Conservation (phyloP, 2,329 filamentous ascomycete genomes). For the Lachnellula suecica region DNA sequence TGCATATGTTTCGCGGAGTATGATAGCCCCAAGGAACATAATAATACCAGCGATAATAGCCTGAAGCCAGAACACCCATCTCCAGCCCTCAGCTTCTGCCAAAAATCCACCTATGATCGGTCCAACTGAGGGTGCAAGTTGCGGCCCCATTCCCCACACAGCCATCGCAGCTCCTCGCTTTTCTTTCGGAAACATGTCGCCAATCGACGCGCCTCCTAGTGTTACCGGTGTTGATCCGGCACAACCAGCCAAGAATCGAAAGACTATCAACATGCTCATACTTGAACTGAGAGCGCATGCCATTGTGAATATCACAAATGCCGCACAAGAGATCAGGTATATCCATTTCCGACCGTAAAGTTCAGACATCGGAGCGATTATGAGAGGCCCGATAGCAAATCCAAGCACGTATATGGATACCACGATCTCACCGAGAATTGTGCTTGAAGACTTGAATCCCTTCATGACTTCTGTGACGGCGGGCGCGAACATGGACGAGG, state of each 20-base stretch:
- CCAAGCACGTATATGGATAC: slow-evolving; percentile 58
- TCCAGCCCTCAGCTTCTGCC: slow-evolving; percentile 44
- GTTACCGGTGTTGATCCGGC: slow-evolving; percentile 59
- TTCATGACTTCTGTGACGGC: slow-evolving; percentile 43
- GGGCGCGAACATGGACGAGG: slow-evolving; percentile 47
- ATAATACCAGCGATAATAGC: slow-evolving; percentile 34
- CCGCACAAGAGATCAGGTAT: slow-evolving; percentile 50
- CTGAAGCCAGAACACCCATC: slow-evolving; percentile 51
- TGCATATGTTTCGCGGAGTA: slow-evolving; percentile 44
- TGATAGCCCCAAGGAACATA: slow-evolving; percentile 14
- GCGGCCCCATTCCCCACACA: slow-evolving; percentile 42
- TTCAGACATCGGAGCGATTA: slow-evolving; percentile 60
- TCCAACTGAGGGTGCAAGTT: slow-evolving; percentile 36
- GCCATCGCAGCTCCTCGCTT: slow-evolving; percentile 58
- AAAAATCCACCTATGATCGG: slow-evolving; percentile 49
- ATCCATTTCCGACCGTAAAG: slow-evolving; percentile 53
- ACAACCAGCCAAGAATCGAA: slow-evolving; percentile 60
- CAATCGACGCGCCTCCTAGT: slow-evolving; percentile 60
- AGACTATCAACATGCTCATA: slow-evolving; percentile 49
- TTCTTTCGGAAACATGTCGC: slow-evolving; percentile 59
- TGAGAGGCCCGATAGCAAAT: slow-evolving; percentile 56
- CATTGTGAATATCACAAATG: slow-evolving; percentile 41
- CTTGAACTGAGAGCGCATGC: slow-evolving; percentile 47
- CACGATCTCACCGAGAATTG: slow-evolving; percentile 52
- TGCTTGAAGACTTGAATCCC: slow-evolving; percentile 41